Base-by-base conservation (phyloP, 2,329 filamentous ascomycete genomes). In the Magnaporthales sp. region DNA sequence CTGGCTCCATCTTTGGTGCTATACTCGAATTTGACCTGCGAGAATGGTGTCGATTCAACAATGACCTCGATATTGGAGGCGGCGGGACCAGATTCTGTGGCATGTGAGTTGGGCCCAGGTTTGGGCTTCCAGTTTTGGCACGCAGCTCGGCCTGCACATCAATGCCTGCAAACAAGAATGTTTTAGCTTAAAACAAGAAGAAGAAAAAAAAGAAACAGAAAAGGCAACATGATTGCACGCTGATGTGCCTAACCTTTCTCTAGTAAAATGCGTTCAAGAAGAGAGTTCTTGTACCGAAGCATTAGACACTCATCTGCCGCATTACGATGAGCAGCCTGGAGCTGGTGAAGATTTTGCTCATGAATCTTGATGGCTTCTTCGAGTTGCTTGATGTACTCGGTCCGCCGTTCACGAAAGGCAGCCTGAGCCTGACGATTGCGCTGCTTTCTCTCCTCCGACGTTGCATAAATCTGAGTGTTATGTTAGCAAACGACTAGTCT, bases 371-470 rank as follows among this genome's bases (percentile, higher is more conserved):
- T 98, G 67, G 93, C 96, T 73, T 94, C 92, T 80, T 99, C 95
- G 29, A 99, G 86, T 78, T 99, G 95, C 81, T 98, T 98, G 81
- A 99, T 99, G 78, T 99, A 99, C 82, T 99, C 95, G 66, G 94
- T 98, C 68, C 95, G 89, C 71, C 95, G 90, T 80, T 99, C 95
- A 72, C 95, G 90, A 75, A 99, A 99, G 67, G 95, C 95, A 66
- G 95, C 95, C 80, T 99, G 95, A 63, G 95, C 95, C 81, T 98
- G 95, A 72, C 95, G 85, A 76, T 99, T 99, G 71, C 95, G 88
- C 80, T 98, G 95, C 82, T 99, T 98, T 74, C 95, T 89, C 80
- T 99, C 95, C 79, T 99, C 95, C 11, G 95, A 98, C 46, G 95
- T 99, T 66, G 95, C 95, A 84, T 99, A 99, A 70, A 97, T 97